A percentile compares a stretch with the other conserved stretches of the same genome.
Evolutionary conservation across 2,329 filamentous ascomycete species (phyloP).

Genomic region (Lizonia empirigonia): DNA sequence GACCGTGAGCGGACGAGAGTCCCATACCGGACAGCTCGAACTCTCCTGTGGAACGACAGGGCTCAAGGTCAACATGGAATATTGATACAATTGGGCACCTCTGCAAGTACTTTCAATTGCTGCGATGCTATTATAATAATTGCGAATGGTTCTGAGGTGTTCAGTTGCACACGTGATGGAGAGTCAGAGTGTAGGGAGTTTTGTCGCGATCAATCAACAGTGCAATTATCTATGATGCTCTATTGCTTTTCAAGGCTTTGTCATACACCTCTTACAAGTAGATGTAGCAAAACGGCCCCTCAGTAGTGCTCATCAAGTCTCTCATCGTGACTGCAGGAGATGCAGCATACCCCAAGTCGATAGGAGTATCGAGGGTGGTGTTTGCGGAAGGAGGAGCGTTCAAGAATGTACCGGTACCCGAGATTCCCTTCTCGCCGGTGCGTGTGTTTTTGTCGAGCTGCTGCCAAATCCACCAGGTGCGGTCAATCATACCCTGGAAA

Average conservation of each 20-base stretch:
- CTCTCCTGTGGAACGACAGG: not conserved
- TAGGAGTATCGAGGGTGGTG: slow-evolving; percentile 53
- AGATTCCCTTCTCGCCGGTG: slow-evolving; percentile 38
- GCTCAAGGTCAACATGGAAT: not conserved
- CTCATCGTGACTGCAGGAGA: slow-evolving; percentile 27
- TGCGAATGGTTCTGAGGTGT: too few relatives aligned
- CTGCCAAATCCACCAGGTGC: slow-evolving; percentile 50
- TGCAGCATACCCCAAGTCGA: slow-evolving; percentile 50
- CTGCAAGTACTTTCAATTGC: not conserved
- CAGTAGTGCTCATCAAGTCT: slow-evolving; percentile 41
- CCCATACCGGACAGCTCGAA: not conserved
- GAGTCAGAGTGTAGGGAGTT: too few relatives aligned
- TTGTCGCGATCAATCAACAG: too few relatives aligned
- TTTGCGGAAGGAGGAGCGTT: slow-evolving; percentile 51
- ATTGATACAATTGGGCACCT: not conserved
- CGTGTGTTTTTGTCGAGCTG: slow-evolving; percentile 50
- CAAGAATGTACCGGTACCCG: slow-evolving; percentile 54
- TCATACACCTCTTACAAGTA: slow-evolving; percentile 26
- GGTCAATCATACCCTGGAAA: slow-evolving; percentile 46
- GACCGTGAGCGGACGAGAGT: not conserved
- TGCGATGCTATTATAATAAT: not conserved
- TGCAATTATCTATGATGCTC: too few relatives aligned
- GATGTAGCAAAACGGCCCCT: slow-evolving; percentile 44
- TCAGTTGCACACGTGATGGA: too few relatives aligned
- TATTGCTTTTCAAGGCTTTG: not conserved